A percentile compares a stretch with the other conserved stretches of the same genome.
phyloP scores from a whole-genome alignment of 2,329 filamentous ascomycete species.

The Ceratocystis harringtonii region DNA sequence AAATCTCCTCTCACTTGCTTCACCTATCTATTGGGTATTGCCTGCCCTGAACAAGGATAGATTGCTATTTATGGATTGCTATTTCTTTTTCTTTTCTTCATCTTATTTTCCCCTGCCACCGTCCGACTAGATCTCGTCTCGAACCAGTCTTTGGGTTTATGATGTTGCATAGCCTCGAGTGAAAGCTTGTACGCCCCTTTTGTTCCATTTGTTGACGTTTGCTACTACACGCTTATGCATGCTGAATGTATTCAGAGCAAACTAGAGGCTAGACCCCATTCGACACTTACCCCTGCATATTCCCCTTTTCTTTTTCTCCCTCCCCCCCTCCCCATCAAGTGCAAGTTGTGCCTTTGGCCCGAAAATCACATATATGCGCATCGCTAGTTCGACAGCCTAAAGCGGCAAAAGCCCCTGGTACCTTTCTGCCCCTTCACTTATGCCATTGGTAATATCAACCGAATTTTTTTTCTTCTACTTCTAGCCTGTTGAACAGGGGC shows the following conservation, averaged over 20 bases:
- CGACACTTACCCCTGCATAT: constrained; percentile 1
- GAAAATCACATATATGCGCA: constrained; percentile 1
- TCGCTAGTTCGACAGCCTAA: neutral
- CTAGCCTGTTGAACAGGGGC: neutral
- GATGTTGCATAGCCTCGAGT: constrained; percentile 3
- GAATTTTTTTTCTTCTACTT: neutral
- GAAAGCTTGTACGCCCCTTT: neutral
- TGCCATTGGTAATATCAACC: neutral
- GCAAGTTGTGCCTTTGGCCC: neutral
- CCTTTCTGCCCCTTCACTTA: neutral
- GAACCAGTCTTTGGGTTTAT: neutral
- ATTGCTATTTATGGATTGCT: too few relatives aligned
- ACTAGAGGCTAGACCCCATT: neutral
- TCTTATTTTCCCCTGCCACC: neutral
- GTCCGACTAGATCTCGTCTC: neutral
- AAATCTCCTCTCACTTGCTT: neutral
- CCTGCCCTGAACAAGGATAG: neutral
- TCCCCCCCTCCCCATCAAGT: neutral
- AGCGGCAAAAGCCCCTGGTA: constrained; percentile 5
- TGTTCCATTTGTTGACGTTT: neutral
- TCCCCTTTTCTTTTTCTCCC: neutral
- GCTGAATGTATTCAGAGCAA: neutral
- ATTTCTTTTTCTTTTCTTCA: neutral
- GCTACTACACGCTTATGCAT: neutral
- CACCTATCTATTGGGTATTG: neutral